Percentiles rank a stretch among this genome's conserved stretches.
Evolutionary conservation across 495 filamentous ascomycete genomes (phyloP).

Genomic region (Niebla homalea): DNA sequence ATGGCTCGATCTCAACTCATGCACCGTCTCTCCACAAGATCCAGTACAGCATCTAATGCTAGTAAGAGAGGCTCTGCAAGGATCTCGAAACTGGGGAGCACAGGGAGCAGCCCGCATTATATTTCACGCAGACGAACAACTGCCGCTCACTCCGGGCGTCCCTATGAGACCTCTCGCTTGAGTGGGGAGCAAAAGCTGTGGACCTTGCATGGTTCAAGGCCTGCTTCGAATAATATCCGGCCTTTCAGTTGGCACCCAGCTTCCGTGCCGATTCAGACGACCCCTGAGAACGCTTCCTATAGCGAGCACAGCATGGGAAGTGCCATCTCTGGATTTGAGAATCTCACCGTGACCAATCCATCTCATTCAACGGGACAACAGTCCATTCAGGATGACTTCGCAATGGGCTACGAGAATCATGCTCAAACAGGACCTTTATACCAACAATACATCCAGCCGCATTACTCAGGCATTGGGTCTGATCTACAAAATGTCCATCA

Average conservation of each 20-base stretch:
- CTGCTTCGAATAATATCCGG: constrained; percentile 25
- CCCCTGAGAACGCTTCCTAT: neutral
- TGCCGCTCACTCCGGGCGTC: constrained; percentile 28
- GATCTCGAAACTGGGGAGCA: constrained; percentile 54
- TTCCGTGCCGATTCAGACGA: neutral
- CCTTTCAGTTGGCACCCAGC: constrained; percentile 62
- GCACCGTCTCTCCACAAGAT: constrained; percentile 15
- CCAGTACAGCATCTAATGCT: constrained; percentile 10
- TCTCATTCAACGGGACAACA: constrained; percentile 5
- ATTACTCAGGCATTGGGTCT: too few relatives aligned
- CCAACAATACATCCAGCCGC: too few relatives aligned
- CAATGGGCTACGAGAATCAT: constrained; percentile 10
- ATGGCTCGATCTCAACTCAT: constrained; percentile 14
- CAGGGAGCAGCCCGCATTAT: constrained; percentile 55
- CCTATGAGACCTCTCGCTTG: neutral
- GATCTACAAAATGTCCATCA: too few relatives aligned
- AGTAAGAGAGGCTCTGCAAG: constrained; percentile 33
- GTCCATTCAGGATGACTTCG: constrained; percentile 11
- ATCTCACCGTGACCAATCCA: constrained; percentile 7
- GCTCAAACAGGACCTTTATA: neutral
- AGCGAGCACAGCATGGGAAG: constrained; percentile 11
- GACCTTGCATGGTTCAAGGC: constrained; percentile 18
- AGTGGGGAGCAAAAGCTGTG: constrained; percentile 4
- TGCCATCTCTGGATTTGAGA: constrained; percentile 11
- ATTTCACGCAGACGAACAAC: constrained; percentile 41